Conservation (phyloP, 148 eudicot species). For the Heliosperma pusillum region DNA sequence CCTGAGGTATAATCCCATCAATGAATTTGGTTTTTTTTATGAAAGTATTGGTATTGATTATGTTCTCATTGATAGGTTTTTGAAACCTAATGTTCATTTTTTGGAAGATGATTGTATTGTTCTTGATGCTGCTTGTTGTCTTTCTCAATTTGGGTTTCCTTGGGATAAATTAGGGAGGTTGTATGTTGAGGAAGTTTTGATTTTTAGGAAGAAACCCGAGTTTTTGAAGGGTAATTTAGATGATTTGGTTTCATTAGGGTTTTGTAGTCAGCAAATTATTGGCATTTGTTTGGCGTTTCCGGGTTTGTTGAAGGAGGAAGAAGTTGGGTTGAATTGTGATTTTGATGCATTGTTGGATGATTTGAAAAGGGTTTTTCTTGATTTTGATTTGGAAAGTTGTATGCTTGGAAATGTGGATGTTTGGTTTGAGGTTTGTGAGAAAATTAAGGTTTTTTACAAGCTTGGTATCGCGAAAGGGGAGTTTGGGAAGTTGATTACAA, state of each 20-base stretch:
- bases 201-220: slow-evolving; percentile 35
- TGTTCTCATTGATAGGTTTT: slow-evolving; percentile 29
- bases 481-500: slow-evolving; percentile 43
- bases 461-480: slow-evolving; percentile 51
- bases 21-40: slow-evolving; percentile 49
- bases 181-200: slow-evolving; percentile 39
- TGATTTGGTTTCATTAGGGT: slow-evolving; percentile 42
- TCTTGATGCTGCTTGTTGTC: too few species aligned
- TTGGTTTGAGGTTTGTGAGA: slow-evolving; percentile 48
- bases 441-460: slow-evolving; percentile 49
- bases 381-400: slow-evolving; percentile 33
- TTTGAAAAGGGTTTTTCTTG: slow-evolving; percentile 49
- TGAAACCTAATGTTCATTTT: slow-evolving; percentile 41
- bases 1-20: slow-evolving; percentile 34
- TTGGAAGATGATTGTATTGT: slow-evolving; percentile 43
- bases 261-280: slow-evolving; percentile 32
- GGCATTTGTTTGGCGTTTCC: slow-evolving; percentile 55
- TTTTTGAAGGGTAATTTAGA: slow-evolving; percentile 34
- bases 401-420: slow-evolving; percentile 39
- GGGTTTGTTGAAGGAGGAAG: slow-evolving; percentile 1
- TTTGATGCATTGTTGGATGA: slow-evolving; percentile 39
- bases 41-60: slow-evolving; percentile 69
- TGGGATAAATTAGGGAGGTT: slow-evolving; percentile 59
- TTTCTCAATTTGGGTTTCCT: slow-evolving; percentile 62
- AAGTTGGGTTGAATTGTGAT: slow-evolving; percentile 25